Conservation (phyloP, 306 rosid species). For the Canavalia ensiformis region DNA sequence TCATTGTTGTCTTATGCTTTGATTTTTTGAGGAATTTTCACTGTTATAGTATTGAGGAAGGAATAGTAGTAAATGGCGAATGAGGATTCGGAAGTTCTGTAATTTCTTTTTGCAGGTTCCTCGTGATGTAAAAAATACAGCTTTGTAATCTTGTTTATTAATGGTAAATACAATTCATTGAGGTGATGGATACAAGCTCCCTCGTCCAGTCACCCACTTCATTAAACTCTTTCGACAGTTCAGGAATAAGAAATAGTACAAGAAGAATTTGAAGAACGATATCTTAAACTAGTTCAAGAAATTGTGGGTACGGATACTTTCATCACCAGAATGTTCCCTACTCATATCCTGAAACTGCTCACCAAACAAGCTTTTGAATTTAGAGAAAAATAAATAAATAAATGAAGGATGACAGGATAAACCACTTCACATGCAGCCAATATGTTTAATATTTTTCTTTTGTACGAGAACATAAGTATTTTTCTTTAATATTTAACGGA, state of each 20-base stretch:
- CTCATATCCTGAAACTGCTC: background rate
- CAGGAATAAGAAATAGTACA: background rate
- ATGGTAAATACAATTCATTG: constrained; percentile 49
- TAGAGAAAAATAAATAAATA: too few relatives aligned
- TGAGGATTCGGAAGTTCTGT: constrained; percentile 38
- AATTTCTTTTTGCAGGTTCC: constrained; percentile 42
- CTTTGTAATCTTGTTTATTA: constrained; percentile 48
- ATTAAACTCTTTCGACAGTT: background rate
- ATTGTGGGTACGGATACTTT: background rate
- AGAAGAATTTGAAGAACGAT: background rate
- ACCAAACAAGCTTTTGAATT: too few relatives aligned
- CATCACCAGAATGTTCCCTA: background rate
- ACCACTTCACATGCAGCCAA: too few relatives aligned
- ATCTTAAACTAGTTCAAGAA: background rate
- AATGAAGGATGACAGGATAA: too few relatives aligned
- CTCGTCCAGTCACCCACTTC: background rate
- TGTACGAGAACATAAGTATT: too few relatives aligned
- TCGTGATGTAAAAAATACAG: constrained; percentile 53
- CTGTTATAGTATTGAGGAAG: constrained; percentile 48
- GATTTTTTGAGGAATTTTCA: constrained; percentile 53
- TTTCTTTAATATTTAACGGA: too few relatives aligned
- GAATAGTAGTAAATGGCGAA: constrained; percentile 47
- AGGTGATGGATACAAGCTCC: constrained; percentile 17
- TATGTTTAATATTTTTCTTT: too few relatives aligned
- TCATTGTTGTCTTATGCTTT: constrained; percentile 47